Evolutionary conservation across 768 basidiomycete genomes (phyloP), one percentile per base, ranked within the genome.

Genomic region (Jaapia argillacea): DNA sequence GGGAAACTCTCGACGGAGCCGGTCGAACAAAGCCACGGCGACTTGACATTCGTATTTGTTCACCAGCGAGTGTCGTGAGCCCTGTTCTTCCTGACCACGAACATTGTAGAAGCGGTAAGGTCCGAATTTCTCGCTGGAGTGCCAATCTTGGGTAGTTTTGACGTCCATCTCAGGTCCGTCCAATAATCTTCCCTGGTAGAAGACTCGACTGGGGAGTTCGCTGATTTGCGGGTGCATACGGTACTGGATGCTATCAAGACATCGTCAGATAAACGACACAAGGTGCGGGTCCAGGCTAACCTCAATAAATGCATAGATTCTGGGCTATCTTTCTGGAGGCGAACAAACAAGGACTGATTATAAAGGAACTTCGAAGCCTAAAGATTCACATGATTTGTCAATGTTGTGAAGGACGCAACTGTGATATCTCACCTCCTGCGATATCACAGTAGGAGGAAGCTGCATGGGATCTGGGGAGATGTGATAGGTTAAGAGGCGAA

Each of bases 211-310:
- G 0, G 96, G 96, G 14, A 99, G 73, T 41, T 69, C 69, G 48
- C 91, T 94, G 56, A 98, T 97, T 41, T 88, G 81, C 1, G 94
- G 94, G 57, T 99, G 93, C 96, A 99, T 99, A 51, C 96, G 93
- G 58, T 99, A 99, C 65, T 99, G 96, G 33, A 99, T 98, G 52
- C 94, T 97, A 7, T 38, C 13, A 22, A 10, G 20, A 38, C 10
- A 13, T 7, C 12, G 37, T 21, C 37, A 10, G 12, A 38, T 7
- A 22, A 10, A 21, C 37, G 7, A 16, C 10, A 16, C 28, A 33
- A 21, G 22, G 37, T 21, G 10, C 10, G 37, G 10, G 37, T 38
- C 13, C 10, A 38, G 12, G 20, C 21, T 7, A 38, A 87, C 92
- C 88, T 94, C 37, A 99, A 64, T 1, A 99, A 70, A 61, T 97